These are phyloP conservation scores for Septoria linicola DNA, from an alignment of 2,329 filamentous ascomycete genomes.

Conservation along the genomic window DNA sequence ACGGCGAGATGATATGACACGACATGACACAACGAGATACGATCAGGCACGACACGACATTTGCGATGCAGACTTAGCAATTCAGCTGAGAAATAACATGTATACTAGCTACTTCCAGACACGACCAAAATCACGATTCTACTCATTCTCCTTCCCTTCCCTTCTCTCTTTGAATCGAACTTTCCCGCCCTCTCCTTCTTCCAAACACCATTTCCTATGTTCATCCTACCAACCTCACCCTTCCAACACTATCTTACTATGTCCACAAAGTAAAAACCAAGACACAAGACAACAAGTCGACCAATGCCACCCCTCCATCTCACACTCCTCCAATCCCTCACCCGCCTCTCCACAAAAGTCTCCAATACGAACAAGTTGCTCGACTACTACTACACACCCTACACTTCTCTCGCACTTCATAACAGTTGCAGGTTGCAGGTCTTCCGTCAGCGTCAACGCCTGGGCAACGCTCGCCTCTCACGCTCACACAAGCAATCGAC, in stretches of 20 bases:
- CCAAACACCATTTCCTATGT: neutral
- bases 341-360: neutral
- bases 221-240: neutral
- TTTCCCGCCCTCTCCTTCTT: neutral
- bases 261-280: too few species aligned
- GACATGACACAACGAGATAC: neutral
- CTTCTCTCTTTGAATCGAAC: neutral
- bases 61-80: too few species aligned
- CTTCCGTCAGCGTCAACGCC: too few species aligned
- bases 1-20: neutral
- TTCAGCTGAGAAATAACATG: neutral
- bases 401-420: too few species aligned
- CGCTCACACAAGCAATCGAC: neutral
- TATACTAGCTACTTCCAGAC: neutral
- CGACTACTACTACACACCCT: neutral
- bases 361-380: neutral
- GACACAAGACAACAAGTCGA: too few species aligned
- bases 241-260: slow-evolving; percentile 1
- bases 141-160: neutral
- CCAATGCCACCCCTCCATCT: neutral
- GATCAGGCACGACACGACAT: neutral
- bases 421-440: too few species aligned
- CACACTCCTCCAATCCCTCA: slow-evolving; percentile 13
- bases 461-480: too few species aligned
- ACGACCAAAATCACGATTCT: too few species aligned